Percentiles rank a stretch among this genome's conserved stretches.
These are phyloP conservation scores for Aspergillus sp. DNA, from an alignment of 2,329 filamentous ascomycete species.

Conservation along the genomic window DNA sequence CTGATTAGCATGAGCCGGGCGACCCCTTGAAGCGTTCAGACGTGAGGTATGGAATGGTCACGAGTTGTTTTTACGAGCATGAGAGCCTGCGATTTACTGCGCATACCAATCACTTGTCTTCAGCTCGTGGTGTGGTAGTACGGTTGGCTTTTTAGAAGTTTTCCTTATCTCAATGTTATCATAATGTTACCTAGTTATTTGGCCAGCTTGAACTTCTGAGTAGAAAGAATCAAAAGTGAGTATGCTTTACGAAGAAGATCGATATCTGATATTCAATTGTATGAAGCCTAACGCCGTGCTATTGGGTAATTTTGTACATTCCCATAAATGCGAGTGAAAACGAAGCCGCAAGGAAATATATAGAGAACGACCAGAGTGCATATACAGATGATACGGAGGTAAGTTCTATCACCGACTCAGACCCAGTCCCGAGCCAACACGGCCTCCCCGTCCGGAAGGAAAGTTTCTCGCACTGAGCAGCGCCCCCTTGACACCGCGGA, in stretches of 20 bases:
- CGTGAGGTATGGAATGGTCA: conserved; percentile 4
- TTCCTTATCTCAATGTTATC: conserved; percentile 17
- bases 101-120: background rate
- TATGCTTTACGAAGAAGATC: background rate
- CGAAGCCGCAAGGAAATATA: background rate
- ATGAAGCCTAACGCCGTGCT: conserved; percentile 9
- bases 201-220: background rate
- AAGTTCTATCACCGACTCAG: conserved; percentile 2
- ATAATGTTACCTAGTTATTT: conserved; percentile 9
- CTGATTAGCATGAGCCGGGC: conserved; percentile 77
- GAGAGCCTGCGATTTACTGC: background rate
- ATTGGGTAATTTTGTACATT: conserved; percentile 1
- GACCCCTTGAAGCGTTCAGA: conserved; percentile 54
- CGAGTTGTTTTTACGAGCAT: conserved; percentile 13
- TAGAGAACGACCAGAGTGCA: background rate
- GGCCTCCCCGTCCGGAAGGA: conserved; percentile 37
- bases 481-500: conserved; percentile 62
- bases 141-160: background rate
- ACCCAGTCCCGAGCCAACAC: conserved; percentile 20
- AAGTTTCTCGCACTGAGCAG: conserved; percentile 64
- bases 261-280: no score
- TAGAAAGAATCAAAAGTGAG: conserved; percentile 1
- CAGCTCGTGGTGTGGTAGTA: background rate
- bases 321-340: background rate
- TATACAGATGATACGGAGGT: background rate